Base-by-base conservation (phyloP, 1,284 basidiomycete species). In the Clitocybe nebularis region DNA sequence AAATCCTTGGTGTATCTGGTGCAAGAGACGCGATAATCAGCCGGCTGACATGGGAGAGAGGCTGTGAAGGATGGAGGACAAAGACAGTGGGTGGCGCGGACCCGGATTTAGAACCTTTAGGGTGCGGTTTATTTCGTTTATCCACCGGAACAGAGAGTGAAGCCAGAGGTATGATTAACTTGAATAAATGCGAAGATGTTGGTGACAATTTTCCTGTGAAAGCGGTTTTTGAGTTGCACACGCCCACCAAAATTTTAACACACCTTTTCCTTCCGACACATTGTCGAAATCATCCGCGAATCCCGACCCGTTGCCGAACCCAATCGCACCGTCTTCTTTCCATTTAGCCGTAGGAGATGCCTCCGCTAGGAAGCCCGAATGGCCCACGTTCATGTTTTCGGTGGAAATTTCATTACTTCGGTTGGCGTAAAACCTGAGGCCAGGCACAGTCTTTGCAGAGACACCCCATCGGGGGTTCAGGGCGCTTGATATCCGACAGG, bases 121-220 rank as follows among this genome's bases (percentile, higher is more conserved):
- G 36, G 29, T 24, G 22, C 13, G 7, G 4, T 9, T 14, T 39
- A n/a, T 29, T 13, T 6, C n/a, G 47, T 9, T 23, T 44, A 44
- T 45, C 52, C 35, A 21, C 39, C 11, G 54, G 48, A 19, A 47
- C 49, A 4, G 44, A 54, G 5, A 67, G 46, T 19, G 52, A 49
- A 4, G 58, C 62, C 3, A 84, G 55, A 0, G 81, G 80, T 0
- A 84, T 59, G 35, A 83, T 74, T 11, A 84, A 65, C 55, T 82
- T 83, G 69, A 83, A 81, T 9, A 84, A 59, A 53, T 82, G 81
- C 0, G 77, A 79, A 0, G 74, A 71, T 0, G 81, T 85, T 1
- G 80, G 76, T 2, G 72, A 69, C 2, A 83, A 61, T 59, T 79
- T 79, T 10, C 80, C 80, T 75, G 56, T 39, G 40, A 28, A 28